Conservation (phyloP, 83 land plant genomes). For the Isoetes engelmannii region DNA sequence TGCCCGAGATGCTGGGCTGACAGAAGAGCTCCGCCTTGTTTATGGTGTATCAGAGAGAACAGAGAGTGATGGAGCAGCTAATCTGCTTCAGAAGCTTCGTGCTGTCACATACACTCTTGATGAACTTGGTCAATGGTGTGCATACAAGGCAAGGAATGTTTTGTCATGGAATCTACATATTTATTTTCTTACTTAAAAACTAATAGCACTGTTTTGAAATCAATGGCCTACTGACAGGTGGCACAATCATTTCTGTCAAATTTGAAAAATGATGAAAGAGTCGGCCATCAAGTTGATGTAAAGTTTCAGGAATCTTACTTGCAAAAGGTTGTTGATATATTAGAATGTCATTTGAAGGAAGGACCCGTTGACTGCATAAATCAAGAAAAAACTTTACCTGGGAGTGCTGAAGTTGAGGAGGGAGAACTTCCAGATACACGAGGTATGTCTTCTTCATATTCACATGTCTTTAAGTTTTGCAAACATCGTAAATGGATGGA, state of each 20-base stretch:
- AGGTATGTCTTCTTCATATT: constrained; percentile 37
- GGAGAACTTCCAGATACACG: constrained; percentile 87
- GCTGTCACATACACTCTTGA: not conserved
- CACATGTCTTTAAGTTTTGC: not conserved
- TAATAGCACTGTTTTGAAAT: not conserved
- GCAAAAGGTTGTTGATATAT: constrained; percentile 62
- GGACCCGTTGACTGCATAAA: constrained; percentile 56
- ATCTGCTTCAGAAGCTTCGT: not conserved
- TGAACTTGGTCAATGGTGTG: constrained; percentile 17
- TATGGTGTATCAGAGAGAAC: constrained; percentile 4
- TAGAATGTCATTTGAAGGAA: constrained; percentile 76
- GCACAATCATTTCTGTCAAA: constrained; percentile 74
- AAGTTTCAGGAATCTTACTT: constrained; percentile 93
- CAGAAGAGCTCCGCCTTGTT: constrained; percentile 3
- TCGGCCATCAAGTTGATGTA: constrained; percentile 87
- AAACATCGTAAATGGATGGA: no score
- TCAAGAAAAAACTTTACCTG: constrained; percentile 3
- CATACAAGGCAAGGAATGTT: constrained; percentile 3
- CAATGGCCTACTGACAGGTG: constrained; percentile 42
- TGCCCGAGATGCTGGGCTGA: constrained; percentile 9
- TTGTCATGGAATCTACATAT: not conserved
- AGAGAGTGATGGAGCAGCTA: constrained; percentile 8
- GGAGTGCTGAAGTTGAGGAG: constrained; percentile 74
- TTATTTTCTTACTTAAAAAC: no score
- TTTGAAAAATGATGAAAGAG: constrained; percentile 92